phyloP scores from a whole-genome alignment of 1,139 yeast species.

The Magnusiomyces clavatus region DNA sequence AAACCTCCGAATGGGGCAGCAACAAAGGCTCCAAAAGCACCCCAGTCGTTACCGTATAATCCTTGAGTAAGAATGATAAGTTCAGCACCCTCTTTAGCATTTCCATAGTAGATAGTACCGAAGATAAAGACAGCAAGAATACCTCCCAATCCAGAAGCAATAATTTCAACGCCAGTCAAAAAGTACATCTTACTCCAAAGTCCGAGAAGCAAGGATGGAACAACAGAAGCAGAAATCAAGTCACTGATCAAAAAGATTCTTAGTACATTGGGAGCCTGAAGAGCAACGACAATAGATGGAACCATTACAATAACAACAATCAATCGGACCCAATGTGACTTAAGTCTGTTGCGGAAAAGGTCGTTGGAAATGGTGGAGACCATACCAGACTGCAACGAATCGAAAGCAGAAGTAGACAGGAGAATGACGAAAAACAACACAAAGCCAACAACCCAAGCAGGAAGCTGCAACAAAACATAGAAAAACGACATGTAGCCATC shows the following conservation, averaged over 20 bases:
- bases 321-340: conserved; percentile 57
- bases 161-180: conserved; percentile 72
- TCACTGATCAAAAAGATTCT: conserved; percentile 89
- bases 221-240: conserved; percentile 74
- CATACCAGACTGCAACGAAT: conserved; percentile 81
- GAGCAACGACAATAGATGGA: conserved; percentile 79
- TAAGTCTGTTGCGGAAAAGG: conserved; percentile 71
- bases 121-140: conserved; percentile 70
- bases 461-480: conserved; percentile 61
- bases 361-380: conserved; percentile 87
- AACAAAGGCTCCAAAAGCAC: conserved; percentile 89
- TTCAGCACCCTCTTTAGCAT: conserved; percentile 72
- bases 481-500: conserved; percentile 63
- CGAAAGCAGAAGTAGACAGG: conserved; percentile 83
- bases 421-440: conserved; percentile 65
- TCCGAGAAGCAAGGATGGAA: conserved; percentile 81
- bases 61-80: conserved; percentile 71
- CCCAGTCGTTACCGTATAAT: conserved; percentile 79
- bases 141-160: conserved; percentile 80
- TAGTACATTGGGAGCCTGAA: conserved; percentile 72
- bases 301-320: conserved; percentile 69
- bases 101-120: conserved; percentile 69
- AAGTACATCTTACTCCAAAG: conserved; percentile 55
- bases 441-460: conserved; percentile 83
- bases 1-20: conserved; percentile 83